Evolutionary conservation across 208 protist genomes (phyloP).

Genomic region (Wallacemonas collosoma): DNA sequence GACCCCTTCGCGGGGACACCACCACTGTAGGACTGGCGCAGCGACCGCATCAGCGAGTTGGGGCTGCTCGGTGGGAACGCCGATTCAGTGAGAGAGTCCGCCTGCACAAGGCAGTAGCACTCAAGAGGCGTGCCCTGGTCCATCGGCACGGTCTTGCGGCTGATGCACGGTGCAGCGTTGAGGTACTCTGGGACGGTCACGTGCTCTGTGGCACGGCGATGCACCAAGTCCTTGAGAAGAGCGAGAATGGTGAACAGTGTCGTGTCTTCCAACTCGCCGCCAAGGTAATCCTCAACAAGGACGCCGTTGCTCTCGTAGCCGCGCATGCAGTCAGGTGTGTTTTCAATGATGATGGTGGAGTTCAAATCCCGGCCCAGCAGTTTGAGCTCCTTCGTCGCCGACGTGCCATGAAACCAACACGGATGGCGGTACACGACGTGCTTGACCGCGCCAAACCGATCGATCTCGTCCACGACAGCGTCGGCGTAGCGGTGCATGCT

Average conservation of each 20-base stretch:
- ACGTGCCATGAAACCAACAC: conserved; percentile 64
- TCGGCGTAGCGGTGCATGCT: conserved; percentile 84
- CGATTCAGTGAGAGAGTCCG: not conserved
- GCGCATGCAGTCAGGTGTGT: conserved; percentile 89
- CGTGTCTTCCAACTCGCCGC: conserved; percentile 86
- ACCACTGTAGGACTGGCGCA: not conserved
- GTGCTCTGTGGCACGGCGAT: conserved; percentile 33
- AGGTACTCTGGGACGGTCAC: conserved; percentile 81
- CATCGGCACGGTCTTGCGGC: conserved; percentile 50
- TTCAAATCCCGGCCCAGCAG: conserved; percentile 80
- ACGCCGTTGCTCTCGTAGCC: conserved; percentile 88
- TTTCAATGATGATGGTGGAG: conserved; percentile 87
- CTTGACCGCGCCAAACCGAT: conserved; percentile 52
- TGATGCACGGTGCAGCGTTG: conserved; percentile 36
- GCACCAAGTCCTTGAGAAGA: conserved; percentile 74
- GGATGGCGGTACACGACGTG: conserved; percentile 84
- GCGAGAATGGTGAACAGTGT: conserved; percentile 69
- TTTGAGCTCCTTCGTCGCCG: conserved; percentile 79
- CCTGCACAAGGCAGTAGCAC: conserved; percentile 69
- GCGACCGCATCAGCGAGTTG: conserved; percentile 5
- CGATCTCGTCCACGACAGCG: conserved; percentile 85
- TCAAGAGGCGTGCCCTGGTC: conserved; percentile 65
- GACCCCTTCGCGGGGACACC: not conserved
- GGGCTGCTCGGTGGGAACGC: not conserved
- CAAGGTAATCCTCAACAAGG: conserved; percentile 90